phyloP scores from a whole-genome alignment of 176 grass and related monocot genomes.

The Areca catechu region DNA sequence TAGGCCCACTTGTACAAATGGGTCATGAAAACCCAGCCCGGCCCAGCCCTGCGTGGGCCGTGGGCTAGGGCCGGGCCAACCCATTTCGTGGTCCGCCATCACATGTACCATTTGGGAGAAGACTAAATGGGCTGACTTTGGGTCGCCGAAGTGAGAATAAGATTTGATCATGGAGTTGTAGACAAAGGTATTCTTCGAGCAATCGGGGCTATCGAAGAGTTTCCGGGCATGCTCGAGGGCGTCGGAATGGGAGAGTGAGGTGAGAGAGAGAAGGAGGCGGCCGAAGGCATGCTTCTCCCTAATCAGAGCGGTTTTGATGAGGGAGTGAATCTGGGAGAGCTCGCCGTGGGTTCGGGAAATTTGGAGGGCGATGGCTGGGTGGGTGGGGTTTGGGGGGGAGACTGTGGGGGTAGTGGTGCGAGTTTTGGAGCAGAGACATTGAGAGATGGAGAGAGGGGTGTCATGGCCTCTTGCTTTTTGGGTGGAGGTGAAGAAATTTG shows the following conservation, averaged over 20 bases:
- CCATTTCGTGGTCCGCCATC: no score
- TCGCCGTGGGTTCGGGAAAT: background rate
- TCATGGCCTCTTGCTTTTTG: no score
- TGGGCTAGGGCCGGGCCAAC: no score
- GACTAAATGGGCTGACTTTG: background rate
- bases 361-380: background rate
- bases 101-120: background rate
- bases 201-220: background rate
- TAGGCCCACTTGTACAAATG: no score
- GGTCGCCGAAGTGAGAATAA: background rate
- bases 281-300: background rate
- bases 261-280: background rate
- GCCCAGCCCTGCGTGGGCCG: no score
- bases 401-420: background rate
- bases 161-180: conserved; percentile 1
- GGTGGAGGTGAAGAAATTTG: no score
- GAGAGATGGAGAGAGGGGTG: background rate
- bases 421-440: background rate
- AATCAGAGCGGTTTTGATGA: background rate
- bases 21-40: no score
- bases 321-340: background rate
- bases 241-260: background rate
- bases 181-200: background rate
- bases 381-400: background rate
- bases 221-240: background rate